A percentile compares a stretch with the other conserved stretches of the same genome.
phyloP scores from a whole-genome alignment of 306 rosid species.

The Lathyrus aphaca region DNA sequence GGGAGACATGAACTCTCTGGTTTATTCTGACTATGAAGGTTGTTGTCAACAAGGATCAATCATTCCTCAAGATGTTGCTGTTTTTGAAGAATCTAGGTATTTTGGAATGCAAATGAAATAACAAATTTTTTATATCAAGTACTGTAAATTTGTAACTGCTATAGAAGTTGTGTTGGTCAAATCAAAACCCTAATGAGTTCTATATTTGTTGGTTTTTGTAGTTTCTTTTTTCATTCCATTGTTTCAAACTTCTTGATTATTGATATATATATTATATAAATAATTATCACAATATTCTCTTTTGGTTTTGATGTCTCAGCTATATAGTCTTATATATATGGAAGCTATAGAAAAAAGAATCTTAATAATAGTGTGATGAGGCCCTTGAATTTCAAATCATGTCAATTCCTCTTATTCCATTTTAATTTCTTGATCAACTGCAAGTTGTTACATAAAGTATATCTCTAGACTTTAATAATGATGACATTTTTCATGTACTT shows the following conservation, averaged over 20 bases:
- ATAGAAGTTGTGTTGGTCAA: conserved; percentile 11
- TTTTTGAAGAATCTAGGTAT: conserved; percentile 55
- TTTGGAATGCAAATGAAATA: conserved; percentile 60
- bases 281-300: conserved; percentile 11
- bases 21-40: conserved; percentile 62
- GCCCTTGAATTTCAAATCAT: conserved; percentile 35
- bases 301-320: conserved; percentile 15
- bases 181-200: conserved; percentile 43
- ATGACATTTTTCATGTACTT: neutral
- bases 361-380: conserved; percentile 31
- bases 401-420: neutral
- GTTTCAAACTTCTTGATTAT: conserved; percentile 38
- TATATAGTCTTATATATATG: conserved; percentile 27
- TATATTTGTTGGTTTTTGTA: conserved; percentile 41
- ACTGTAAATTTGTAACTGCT: conserved; percentile 48
- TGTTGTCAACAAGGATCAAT: conserved; percentile 44
- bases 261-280: conserved; percentile 25
- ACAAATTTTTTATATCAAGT: conserved; percentile 35
- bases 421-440: no score
- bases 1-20: conserved; percentile 72
- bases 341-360: conserved; percentile 31
- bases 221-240: conserved; percentile 34
- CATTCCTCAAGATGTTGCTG: conserved; percentile 43
- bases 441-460: neutral
- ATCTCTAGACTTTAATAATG: conserved; percentile 4